Base-by-base conservation (phyloP, 139 green algal genomes). In the Mychonastes homosphaera region DNA sequence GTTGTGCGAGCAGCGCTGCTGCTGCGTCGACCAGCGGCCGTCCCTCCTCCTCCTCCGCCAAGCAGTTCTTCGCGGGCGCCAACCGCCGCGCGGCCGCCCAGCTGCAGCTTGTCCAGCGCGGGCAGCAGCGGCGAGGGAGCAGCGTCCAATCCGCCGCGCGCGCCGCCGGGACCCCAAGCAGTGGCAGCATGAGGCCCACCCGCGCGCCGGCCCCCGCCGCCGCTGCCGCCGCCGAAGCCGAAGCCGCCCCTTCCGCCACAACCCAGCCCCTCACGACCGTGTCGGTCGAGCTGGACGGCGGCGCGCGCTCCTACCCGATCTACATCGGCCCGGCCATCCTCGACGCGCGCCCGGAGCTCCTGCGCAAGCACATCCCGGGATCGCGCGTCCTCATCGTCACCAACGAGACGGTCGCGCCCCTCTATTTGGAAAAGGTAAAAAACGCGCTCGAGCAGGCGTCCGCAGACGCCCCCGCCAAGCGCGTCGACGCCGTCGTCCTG, bases 381-480 rank as follows among this genome's bases (percentile, higher is more conserved):
- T 92, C 89, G 49, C 75, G 77, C 6, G 88, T 87, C 12, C 68
- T 99, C 0, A 75, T 99, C 6, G 91, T 99, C 4, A 98, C 93
- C 27, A 98, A 98, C 56, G 74, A 85, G 6, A 96, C 84, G 3
- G 77, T 99, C 15, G 91, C 84, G 33, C 85, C 85, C 7, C 55
- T 98, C 2, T 97, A 96, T 56, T 69, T 97, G 34, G 83, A 98
- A 7, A n/a, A n/a, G n/a, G n/a, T n/a, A n/a, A n/a, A n/a, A n/a
- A n/a, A n/a, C n/a, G n/a, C n/a, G n/a, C n/a, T n/a, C n/a, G n/a
- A 72, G 1, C 12, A 64, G 9, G 67, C 77, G 6, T 53, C 87
- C 30, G 65, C 55, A 0, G 59, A 58, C 9, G 73, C 73, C 64
- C 63, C 62, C 23, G 64, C 73, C 39, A 67, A 87, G 12, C 76